A percentile compares a stretch with the other conserved stretches of the same genome.
These are phyloP conservation scores for Meyerozyma elateridarum DNA, from an alignment of 1,139 yeast species.

Conservation along the genomic window DNA sequence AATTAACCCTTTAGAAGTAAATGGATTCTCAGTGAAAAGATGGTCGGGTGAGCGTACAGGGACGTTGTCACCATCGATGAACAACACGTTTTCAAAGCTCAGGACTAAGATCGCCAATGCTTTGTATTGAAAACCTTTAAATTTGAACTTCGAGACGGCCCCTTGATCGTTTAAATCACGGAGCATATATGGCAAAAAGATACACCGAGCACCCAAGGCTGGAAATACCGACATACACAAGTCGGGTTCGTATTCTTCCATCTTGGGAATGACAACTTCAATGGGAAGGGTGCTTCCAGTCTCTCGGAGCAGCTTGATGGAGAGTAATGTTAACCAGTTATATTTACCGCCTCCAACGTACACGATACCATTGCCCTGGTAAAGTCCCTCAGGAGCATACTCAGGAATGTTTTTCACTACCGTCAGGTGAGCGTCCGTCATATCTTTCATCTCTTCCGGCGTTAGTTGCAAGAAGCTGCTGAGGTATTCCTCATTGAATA, in stretches of 20 bases:
- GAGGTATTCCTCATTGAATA: slow-evolving; percentile 44
- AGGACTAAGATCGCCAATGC: slow-evolving; percentile 70
- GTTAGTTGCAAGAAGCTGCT: slow-evolving; percentile 50
- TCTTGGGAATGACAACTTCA: slow-evolving; percentile 69
- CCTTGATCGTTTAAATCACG: slow-evolving; percentile 24
- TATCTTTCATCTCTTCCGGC: slow-evolving; percentile 37
- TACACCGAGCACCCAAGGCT: slow-evolving; percentile 63
- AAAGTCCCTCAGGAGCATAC: slow-evolving; percentile 42
- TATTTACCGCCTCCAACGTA: slow-evolving; percentile 79
- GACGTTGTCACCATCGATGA: slow-evolving; percentile 73
- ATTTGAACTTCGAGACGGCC: slow-evolving; percentile 32
- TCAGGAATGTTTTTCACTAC: slow-evolving; percentile 50
- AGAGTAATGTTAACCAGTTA: slow-evolving; percentile 65
- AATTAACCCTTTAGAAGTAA: slow-evolving; percentile 28
- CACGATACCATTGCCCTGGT: slow-evolving; percentile 72
- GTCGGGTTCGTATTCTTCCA: slow-evolving; percentile 65
- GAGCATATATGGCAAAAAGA: slow-evolving; percentile 53
- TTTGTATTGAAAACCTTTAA: slow-evolving; percentile 76
- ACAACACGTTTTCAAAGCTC: slow-evolving; percentile 69
- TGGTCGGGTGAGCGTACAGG: slow-evolving; percentile 56
- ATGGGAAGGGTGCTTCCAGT: slow-evolving; percentile 66
- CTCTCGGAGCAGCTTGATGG: slow-evolving; percentile 60
- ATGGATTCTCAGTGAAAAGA: slow-evolving; percentile 21
- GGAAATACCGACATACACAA: slow-evolving; percentile 66
- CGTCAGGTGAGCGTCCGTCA: slow-evolving; percentile 48